A percentile compares a stretch with the other conserved stretches of the same genome.
Evolutionary conservation across 23 red algal genomes (phyloP).

Genomic region (Porphyridium purpureum): DNA sequence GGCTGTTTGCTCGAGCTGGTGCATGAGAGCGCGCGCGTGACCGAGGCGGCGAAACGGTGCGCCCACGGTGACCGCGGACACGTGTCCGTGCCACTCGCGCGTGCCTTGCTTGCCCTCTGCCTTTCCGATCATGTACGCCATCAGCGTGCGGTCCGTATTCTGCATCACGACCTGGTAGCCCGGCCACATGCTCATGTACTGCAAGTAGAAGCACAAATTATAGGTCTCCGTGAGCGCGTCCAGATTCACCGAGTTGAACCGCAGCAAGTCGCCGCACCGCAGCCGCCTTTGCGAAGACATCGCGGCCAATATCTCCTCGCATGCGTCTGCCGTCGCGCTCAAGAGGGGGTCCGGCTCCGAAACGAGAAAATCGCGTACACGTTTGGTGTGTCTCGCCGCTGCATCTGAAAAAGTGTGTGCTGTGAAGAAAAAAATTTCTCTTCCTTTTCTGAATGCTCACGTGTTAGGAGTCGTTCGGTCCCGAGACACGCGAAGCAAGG

Average conservation of each 20-base stretch:
- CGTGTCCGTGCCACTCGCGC: conserved; percentile 51
- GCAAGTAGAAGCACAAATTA: conserved; percentile 70
- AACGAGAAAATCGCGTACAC: neutral
- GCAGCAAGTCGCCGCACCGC: conserved; percentile 32
- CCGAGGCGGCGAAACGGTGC: conserved; percentile 67
- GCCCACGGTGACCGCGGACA: conserved; percentile 86
- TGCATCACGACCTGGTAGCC: conserved; percentile 47
- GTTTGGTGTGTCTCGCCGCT: too few species aligned
- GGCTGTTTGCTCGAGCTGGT: conserved; percentile 17
- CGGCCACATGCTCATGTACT: conserved; percentile 66
- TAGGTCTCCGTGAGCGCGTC: conserved; percentile 85
- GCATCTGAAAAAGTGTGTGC: neutral
- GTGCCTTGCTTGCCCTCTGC: conserved; percentile 49
- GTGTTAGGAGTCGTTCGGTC: too few species aligned
- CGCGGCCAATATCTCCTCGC: neutral
- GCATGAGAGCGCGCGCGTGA: conserved; percentile 47
- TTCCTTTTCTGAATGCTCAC: neutral
- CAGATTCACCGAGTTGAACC: conserved; percentile 73
- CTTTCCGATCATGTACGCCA: conserved; percentile 73
- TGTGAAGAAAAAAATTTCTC: neutral
- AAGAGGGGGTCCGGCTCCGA: neutral
- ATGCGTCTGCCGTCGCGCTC: neutral
- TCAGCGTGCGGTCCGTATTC: conserved; percentile 22
- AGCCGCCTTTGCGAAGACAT: conserved; percentile 65
- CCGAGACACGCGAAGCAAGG: too few species aligned